Evolutionary conservation across 768 basidiomycete genomes (phyloP).

Genomic region (Mycena amicta): DNA sequence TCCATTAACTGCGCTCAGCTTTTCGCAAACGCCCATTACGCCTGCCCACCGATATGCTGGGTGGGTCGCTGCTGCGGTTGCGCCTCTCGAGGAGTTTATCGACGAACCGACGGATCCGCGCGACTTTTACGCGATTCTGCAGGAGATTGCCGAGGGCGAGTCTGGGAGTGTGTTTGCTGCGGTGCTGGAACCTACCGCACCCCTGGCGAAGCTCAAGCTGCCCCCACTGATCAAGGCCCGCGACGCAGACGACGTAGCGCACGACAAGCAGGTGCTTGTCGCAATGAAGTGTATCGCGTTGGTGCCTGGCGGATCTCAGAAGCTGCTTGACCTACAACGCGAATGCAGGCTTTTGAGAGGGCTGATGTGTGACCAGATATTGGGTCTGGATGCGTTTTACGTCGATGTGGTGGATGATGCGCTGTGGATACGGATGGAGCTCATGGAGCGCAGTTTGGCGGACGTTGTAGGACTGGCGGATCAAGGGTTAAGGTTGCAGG

Average conservation of each 20-base stretch:
- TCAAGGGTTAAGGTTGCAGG: conserved; percentile 64
- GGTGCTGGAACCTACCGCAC: conserved; percentile 33
- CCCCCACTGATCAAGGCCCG: conserved; percentile 40
- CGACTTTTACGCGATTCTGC: conserved; percentile 64
- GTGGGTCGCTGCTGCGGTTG: conserved; percentile 64
- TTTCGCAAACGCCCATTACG: conserved; percentile 26
- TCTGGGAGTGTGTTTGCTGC: conserved; percentile 68
- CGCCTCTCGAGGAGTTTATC: conserved; percentile 64
- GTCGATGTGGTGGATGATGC: conserved; percentile 66
- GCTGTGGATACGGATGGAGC: conserved; percentile 87
- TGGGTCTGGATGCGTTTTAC: conserved; percentile 71
- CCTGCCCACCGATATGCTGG: conserved; percentile 54
- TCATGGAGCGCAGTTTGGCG: conserved; percentile 87
- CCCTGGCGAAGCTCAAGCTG: conserved; percentile 40
- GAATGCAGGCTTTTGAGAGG: conserved; percentile 65
- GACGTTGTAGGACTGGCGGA: conserved; percentile 71
- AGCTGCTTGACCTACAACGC: conserved; percentile 61
- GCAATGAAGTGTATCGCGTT: conserved; percentile 79
- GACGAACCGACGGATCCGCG: conserved; percentile 63
- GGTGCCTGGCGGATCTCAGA: conserved; percentile 56
- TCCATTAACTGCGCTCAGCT: conserved; percentile 24
- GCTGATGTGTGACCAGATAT: conserved; percentile 60
- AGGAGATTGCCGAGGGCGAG: conserved; percentile 84
- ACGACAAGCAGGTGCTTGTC: conserved; percentile 47
- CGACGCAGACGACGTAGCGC: conserved; percentile 39